Base-by-base conservation (phyloP, 202 grass and related monocot genomes). In the Dendrocalamus latiflorus region DNA sequence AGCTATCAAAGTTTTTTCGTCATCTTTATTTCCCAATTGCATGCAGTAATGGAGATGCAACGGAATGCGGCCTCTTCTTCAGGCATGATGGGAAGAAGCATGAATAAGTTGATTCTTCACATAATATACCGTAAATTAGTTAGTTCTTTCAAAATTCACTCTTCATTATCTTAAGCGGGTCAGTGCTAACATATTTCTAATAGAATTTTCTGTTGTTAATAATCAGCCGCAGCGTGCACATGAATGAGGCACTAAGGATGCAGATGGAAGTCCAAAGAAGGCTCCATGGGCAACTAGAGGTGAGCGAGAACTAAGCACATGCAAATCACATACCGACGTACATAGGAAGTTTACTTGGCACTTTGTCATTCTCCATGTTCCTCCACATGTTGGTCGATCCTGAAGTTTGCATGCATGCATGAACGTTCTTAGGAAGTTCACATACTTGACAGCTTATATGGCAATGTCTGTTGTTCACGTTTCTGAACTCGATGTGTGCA, bases 251-350 rank as follows among this genome's bases (percentile, higher is more conserved):
- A 13, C 50, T 98, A 64, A 86, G 91, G 80, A 99, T 99, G 91
- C 91, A 94, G 83, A 88, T 96, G 93, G 96, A 99, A 87, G 93
- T 99, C 45, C 89, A 94, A 62, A 91, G 91, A 87, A 93, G 96
- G 74, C 65, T 99, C 20, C 96, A 94, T 65, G 96, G 91, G 63
- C 93, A 99, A 68, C 68, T 99, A 72, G 93, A 96, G 89, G 96
- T 93, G 60, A 73, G 26, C 48, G 25, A 21, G 8, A 51, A 51
- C 44, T 33, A 34, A 51, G 25, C n/a, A n/a, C 18, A 33, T 39
- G 51, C n/a, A 59, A 24, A 68, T 51, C 41, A 60, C 26, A 72
- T 41, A 45, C n/a, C 12, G 10, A 37, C 50, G 47, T 83, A 18
- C 64, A 78, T 78, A 64, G 49, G 77, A 81, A 85, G 53, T 83